Percentiles rank a stretch among this genome's conserved stretches.
phyloP scores from a whole-genome alignment of 2,329 filamentous ascomycete genomes.

The Lizonia empirigonia region DNA sequence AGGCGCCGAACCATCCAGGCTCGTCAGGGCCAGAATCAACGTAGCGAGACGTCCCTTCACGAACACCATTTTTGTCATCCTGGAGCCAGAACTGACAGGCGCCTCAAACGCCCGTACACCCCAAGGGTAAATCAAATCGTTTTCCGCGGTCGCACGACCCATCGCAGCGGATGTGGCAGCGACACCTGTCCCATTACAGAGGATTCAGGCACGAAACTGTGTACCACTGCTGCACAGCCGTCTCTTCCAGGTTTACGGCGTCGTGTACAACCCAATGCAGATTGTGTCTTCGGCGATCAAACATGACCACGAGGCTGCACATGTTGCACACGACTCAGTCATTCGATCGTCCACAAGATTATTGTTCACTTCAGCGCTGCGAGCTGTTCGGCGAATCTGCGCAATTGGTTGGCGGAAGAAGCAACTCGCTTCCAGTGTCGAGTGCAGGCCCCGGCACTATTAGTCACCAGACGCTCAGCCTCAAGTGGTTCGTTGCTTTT shows the following conservation, averaged over 20 bases:
- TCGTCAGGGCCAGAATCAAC: slow-evolving; percentile 6
- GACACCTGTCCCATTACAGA: slow-evolving; percentile 19
- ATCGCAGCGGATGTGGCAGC: slow-evolving; percentile 20
- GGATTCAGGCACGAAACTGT: slow-evolving; percentile 13
- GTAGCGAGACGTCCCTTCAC: slow-evolving; percentile 9
- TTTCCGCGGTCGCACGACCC: slow-evolving; percentile 21
- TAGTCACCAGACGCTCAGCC: slow-evolving; percentile 16
- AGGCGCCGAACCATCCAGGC: slow-evolving; percentile 23
- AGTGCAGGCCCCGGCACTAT: slow-evolving; percentile 3
- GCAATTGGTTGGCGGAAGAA: slow-evolving; percentile 11
- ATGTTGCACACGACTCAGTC: slow-evolving; percentile 15
- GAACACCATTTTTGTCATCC: slow-evolving; percentile 16
- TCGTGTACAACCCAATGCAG: slow-evolving; percentile 18
- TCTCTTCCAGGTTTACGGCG: slow-evolving; percentile 20
- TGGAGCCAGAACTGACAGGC: slow-evolving; percentile 25
- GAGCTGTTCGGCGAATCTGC: slow-evolving; percentile 10
- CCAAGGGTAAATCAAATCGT: slow-evolving; percentile 15
- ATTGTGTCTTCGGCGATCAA: slow-evolving; percentile 32
- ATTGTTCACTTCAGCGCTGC: background rate
- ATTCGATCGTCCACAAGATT: background rate
- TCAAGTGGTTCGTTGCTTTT: slow-evolving; percentile 24
- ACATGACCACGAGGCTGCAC: slow-evolving; percentile 24
- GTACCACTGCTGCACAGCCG: slow-evolving; percentile 19
- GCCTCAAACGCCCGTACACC: slow-evolving; percentile 23
- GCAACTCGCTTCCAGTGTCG: slow-evolving; percentile 11